Evolutionary conservation across 352 stramenopile species (phyloP).

Genomic region (Globisporangium iwayamae): DNA sequence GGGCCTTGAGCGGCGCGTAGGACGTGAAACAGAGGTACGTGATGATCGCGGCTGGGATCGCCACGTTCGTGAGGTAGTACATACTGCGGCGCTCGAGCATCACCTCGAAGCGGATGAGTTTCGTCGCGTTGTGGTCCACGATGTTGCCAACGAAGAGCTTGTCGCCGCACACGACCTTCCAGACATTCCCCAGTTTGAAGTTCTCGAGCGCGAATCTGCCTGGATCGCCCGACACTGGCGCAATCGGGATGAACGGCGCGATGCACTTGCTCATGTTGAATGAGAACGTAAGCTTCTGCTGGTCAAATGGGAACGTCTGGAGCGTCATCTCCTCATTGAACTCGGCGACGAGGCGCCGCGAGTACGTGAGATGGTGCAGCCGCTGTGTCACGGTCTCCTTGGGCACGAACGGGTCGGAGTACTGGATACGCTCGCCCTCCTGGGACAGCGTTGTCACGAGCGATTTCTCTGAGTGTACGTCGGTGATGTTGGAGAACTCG

Average conservation of each 20-base stretch:
- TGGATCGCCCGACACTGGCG: conserved; percentile 9
- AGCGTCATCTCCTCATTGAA: conserved; percentile 40
- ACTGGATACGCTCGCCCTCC: conserved; percentile 10
- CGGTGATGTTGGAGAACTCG: conserved; percentile 30
- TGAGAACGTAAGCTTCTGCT: conserved; percentile 36
- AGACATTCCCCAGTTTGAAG: conserved; percentile 34
- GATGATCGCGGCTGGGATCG: conserved; percentile 31
- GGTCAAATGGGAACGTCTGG: conserved; percentile 36
- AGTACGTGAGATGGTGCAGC: conserved; percentile 22
- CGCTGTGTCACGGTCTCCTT: background rate
- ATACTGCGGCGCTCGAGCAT: conserved; percentile 29
- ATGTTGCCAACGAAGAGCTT: conserved; percentile 32
- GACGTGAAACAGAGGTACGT: conserved; percentile 21
- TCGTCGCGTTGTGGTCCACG: conserved; percentile 16
- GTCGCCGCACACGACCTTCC: conserved; percentile 29
- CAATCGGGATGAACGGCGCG: conserved; percentile 13
- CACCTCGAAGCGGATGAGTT: conserved; percentile 32
- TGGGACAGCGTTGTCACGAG: conserved; percentile 9
- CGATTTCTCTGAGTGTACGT: conserved; percentile 13
- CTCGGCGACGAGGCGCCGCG: conserved; percentile 21
- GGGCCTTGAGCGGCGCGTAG: background rate
- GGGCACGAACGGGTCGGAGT: conserved; percentile 13
- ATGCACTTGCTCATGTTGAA: conserved; percentile 25
- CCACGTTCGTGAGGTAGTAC: conserved; percentile 41
- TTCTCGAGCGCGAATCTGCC: conserved; percentile 28